Percentiles rank a stretch among this genome's conserved stretches.
Evolutionary conservation across 805 yeast genomes (phyloP).

Genomic region (Scheffersomyces spartinae): DNA sequence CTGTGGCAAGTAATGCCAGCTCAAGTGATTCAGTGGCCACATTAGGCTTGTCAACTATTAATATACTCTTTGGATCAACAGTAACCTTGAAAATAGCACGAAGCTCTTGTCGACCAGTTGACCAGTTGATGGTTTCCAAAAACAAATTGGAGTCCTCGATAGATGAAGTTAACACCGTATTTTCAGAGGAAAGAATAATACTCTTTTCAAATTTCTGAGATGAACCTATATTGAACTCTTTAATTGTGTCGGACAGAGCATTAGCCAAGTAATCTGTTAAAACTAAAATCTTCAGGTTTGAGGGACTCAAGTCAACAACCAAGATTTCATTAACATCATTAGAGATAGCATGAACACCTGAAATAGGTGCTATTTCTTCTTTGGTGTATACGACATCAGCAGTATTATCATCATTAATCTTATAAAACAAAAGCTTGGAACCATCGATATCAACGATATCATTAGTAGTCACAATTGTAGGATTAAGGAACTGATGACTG

Average conservation of each 20-base stretch:
- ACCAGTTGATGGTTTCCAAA: conserved; percentile 1
- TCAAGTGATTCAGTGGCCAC: conserved; percentile 16
- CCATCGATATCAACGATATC: conserved; percentile 7
- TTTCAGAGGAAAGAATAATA: not conserved
- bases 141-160: conserved; percentile 1
- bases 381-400: not conserved
- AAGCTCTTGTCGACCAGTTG: not conserved
- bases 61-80: conserved; percentile 3
- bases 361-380: not conserved
- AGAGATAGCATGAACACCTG: not conserved
- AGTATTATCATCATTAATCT: not conserved
- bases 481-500: too few species aligned
- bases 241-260: conserved; percentile 8
- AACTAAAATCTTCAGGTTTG: too few species aligned
- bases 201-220: conserved; percentile 1
- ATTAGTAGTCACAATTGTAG: too few species aligned
- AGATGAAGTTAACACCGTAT: not conserved
- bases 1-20: conserved; percentile 14
- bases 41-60: conserved; percentile 20
- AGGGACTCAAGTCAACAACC: too few species aligned
- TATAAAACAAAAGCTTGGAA: conserved; percentile 3
- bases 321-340: not conserved
- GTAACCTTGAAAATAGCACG: not conserved
- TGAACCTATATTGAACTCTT: conserved; percentile 3
- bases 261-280: conserved; percentile 12